phyloP scores from a whole-genome alignment of 83 land plant species.

The Picea abies region DNA sequence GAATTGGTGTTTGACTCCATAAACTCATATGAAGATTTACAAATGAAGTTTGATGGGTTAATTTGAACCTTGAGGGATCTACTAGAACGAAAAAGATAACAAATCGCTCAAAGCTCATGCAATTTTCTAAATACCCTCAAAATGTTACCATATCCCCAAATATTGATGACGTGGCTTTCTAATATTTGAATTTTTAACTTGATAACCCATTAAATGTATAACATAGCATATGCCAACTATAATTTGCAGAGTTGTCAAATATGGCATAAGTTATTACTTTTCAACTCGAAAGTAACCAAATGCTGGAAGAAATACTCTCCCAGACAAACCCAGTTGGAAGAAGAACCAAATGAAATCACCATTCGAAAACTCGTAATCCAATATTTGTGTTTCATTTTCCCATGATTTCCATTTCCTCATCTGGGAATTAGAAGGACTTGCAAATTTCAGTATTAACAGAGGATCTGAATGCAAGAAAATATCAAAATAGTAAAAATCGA shows the following conservation, averaged over 20 bases:
- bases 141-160: too few species aligned
- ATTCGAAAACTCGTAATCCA: not conserved
- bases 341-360: not conserved
- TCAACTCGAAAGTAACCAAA: too few species aligned
- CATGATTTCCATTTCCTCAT: slow-evolving; percentile 27
- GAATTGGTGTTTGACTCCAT: not conserved
- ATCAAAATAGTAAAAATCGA: not conserved
- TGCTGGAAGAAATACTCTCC: not conserved
- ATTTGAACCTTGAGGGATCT: not conserved
- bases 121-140: not conserved
- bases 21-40: not conserved
- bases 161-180: slow-evolving; percentile 1
- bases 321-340: not conserved
- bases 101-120: not conserved
- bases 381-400: slow-evolving; percentile 11
- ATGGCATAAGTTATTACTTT: too few species aligned
- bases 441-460: not conserved
- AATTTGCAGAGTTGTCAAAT: not conserved
- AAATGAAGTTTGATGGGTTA: not conserved
- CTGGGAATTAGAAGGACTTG: slow-evolving; percentile 16
- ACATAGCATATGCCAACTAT: not conserved
- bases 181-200: slow-evolving; percentile 24
- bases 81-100: not conserved
- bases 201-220: slow-evolving; percentile 26
- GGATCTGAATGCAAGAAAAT: not conserved